Evolutionary conservation across 225 moss, liverwort and hornwort species (phyloP).

Genomic region (Anthoceros angustus): DNA sequence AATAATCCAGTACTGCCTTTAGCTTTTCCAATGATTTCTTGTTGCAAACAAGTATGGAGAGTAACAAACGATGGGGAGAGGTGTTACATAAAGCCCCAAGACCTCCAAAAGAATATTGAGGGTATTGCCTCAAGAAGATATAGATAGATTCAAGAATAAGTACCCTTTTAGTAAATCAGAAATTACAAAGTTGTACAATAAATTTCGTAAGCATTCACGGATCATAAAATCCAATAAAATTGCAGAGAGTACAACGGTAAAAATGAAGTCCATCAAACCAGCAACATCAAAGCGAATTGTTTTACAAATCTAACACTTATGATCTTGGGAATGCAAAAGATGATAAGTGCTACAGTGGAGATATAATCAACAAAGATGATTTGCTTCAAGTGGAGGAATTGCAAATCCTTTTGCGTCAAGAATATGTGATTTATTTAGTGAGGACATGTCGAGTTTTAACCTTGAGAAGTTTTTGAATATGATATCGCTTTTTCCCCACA

Average conservation of each 20-base stretch:
- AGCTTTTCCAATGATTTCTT: neutral
- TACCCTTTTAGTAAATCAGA: neutral
- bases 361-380: constrained; percentile 32
- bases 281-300: no score
- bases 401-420: constrained; percentile 75
- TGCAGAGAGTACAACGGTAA: no score
- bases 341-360: neutral
- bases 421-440: constrained; percentile 78
- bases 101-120: neutral
- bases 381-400: constrained; percentile 64
- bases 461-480: constrained; percentile 69
- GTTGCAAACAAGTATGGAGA: neutral
- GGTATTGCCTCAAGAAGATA: neutral
- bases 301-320: neutral
- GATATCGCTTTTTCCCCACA: constrained; percentile 53
- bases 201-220: neutral
- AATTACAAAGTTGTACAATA: neutral
- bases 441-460: constrained; percentile 64
- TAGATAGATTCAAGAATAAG: neutral
- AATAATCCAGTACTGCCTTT: no score
- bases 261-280: no score
- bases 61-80: neutral
- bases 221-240: no score
- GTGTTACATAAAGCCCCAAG: neutral
- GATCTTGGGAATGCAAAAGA: neutral